These are phyloP conservation scores for Trichosporon coremiiforme DNA, from an alignment of 1,284 basidiomycete species.

Conservation along the genomic window DNA sequence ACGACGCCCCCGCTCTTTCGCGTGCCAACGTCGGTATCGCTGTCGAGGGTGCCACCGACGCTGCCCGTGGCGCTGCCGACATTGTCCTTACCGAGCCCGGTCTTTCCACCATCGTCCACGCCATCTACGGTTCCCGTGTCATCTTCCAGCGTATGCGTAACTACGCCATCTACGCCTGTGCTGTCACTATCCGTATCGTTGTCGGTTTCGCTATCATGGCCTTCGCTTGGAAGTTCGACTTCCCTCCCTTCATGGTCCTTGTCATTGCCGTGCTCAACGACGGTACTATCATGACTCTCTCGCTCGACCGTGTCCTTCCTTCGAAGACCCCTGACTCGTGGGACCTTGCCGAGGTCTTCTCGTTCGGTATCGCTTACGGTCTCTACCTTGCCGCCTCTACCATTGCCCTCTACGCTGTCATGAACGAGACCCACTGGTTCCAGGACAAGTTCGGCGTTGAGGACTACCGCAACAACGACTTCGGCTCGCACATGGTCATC, in stretches of 20 bases:
- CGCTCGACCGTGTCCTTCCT: constrained; percentile 93
- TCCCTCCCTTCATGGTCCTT: constrained; percentile 99
- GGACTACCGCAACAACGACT: constrained; percentile 57
- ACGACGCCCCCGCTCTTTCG: constrained; percentile 90
- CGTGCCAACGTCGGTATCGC: constrained; percentile 96
- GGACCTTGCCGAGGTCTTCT: constrained; percentile 95
- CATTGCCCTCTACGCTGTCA: constrained; percentile 77
- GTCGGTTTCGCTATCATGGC: constrained; percentile 94
- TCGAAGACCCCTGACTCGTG: constrained; percentile 89
- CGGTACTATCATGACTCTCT: constrained; percentile 98
- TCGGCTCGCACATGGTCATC: constrained; percentile 64
- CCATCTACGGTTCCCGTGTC: constrained; percentile 90
- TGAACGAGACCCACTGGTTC: constrained; percentile 88
- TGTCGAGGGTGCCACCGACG: constrained; percentile 94
- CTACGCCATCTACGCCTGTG: constrained; percentile 93
- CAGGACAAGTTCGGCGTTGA: constrained; percentile 77
- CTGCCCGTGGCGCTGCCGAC: constrained; percentile 91
- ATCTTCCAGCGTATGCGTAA: constrained; percentile 98
- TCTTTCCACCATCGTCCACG: constrained; percentile 94
- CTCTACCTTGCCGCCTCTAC: constrained; percentile 89
- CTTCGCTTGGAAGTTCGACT: constrained; percentile 94
- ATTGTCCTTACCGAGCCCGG: constrained; percentile 94
- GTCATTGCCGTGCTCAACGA: constrained; percentile 96
- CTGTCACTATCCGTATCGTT: constrained; percentile 97
- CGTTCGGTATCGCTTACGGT: constrained; percentile 92